Conservation (phyloP, 768 basidiomycete species). For the Macrolepiota dolichaula region DNA sequence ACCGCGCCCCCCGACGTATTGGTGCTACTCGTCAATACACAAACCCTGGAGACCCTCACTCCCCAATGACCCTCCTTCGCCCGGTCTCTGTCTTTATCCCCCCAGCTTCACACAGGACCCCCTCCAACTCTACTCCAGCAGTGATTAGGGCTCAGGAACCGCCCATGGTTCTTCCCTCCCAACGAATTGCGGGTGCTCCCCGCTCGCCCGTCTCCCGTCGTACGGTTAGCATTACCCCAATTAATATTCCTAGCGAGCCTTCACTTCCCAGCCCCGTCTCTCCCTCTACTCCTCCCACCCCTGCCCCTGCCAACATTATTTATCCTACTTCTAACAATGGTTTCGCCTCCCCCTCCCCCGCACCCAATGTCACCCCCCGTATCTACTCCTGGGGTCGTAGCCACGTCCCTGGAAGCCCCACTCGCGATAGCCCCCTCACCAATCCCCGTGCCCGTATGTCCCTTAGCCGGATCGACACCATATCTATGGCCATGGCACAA, state of each 20-base stretch:
- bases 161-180: neutral
- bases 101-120: constrained; percentile 15
- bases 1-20: constrained; percentile 3
- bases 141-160: constrained; percentile 13
- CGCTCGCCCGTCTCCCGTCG: constrained; percentile 24
- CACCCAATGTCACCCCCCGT: constrained; percentile 53
- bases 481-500: constrained; percentile 3
- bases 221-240: constrained; percentile 32
- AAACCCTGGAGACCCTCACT: constrained; percentile 11
- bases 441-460: constrained; percentile 60
- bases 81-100: constrained; percentile 18
- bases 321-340: constrained; percentile 20
- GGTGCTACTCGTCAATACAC: constrained; percentile 2
- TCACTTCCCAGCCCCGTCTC: constrained; percentile 25
- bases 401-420: constrained; percentile 30
- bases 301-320: constrained; percentile 19
- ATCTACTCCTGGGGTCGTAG: constrained; percentile 50
- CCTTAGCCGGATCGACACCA: constrained; percentile 45
- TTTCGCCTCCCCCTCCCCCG: constrained; percentile 46
- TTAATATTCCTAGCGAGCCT: constrained; percentile 29
- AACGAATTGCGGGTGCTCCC: constrained; percentile 14
- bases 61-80: neutral
- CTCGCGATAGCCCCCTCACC: constrained; percentile 45
- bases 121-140: constrained; percentile 22
- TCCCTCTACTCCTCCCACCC: constrained; percentile 24